Conservation (phyloP, 1,284 basidiomycete genomes). For the Ceratobasidium sp. region DNA sequence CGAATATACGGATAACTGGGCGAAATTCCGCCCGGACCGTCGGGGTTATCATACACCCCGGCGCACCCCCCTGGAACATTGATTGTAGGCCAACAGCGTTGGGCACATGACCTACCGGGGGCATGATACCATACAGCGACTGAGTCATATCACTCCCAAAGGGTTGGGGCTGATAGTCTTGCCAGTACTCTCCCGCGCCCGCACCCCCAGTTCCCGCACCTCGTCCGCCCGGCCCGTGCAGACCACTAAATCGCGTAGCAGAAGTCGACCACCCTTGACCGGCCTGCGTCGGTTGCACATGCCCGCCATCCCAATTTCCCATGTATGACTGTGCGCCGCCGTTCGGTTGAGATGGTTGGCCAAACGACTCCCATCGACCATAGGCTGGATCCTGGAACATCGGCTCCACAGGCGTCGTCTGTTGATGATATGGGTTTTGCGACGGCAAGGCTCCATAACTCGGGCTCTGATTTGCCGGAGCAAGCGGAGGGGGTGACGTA, state of each 20-base stretch:
- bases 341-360: background rate
- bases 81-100: constrained; percentile 7
- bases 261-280: constrained; percentile 27
- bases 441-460: background rate
- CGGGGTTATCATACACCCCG: constrained; percentile 10
- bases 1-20: constrained; percentile 31
- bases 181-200: constrained; percentile 22
- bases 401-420: background rate
- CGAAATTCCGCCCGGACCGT: constrained; percentile 6
- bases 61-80: constrained; percentile 18
- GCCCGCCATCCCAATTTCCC: constrained; percentile 3
- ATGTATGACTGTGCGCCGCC: background rate
- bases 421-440: background rate
- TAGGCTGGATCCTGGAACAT: constrained; percentile 29
- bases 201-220: background rate
- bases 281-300: background rate
- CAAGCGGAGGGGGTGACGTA: constrained; percentile 16
- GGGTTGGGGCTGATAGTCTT: constrained; percentile 24
- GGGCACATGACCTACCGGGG: constrained; percentile 24
- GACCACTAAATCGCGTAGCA: constrained; percentile 10
- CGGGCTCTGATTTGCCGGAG: background rate
- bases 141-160: constrained; percentile 31
- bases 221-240: background rate
- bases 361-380: constrained; percentile 15
- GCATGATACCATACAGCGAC: constrained; percentile 34